Evolutionary conservation across 139 green algal species (phyloP), one percentile per base, ranked within the genome.

Genomic region (Mychonastes homosphaera): DNA sequence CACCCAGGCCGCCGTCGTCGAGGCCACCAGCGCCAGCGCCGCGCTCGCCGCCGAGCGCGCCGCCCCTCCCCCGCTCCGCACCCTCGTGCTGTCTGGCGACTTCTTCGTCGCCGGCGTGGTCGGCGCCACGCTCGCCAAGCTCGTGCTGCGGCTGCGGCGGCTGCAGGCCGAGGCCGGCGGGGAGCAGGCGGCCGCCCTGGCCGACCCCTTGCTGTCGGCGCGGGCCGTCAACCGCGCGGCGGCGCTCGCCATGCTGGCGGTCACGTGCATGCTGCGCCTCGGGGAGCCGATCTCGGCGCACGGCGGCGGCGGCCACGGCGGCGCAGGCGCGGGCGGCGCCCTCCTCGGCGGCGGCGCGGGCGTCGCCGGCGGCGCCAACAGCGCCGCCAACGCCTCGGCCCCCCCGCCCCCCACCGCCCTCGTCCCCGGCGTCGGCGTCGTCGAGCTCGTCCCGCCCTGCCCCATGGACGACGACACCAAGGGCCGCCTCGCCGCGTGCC

Each of bases 81-180:
- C 67, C 6, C 65, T 84, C 64, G 70, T 81, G 45, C 74, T 81
- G 56, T 62, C 43, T 7, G 86, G 91, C 15, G 91, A 98, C 77
- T 95, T 89, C 64, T 97, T 97, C 78, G 59, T 95, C 50, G 91
- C 79, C 23, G 79, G 79, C 12, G 84, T 98, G 1, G 55, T 90
- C 3, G 80, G 81, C 3, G 83, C 75, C 23, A 73, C 77, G 0
- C 65, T 89, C 6, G 90, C 88, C 43, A 99, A 99, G 84, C 83
- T 99, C 63, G 64, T 90, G 63, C 76, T 98, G 63, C 71, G 87
- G 18, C 64, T 95, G 55, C 68, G 71, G 10, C 39, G 71, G 3
- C 56, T 87, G 46, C 44, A 49, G 6, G 71, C 50, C 1, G 33
- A 70, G 38, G 32, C 67, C 1, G 51, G 66, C 38, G 23, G 36